phyloP scores from a whole-genome alignment of 2,329 filamentous ascomycete species.

The Beauveria asiatica region DNA sequence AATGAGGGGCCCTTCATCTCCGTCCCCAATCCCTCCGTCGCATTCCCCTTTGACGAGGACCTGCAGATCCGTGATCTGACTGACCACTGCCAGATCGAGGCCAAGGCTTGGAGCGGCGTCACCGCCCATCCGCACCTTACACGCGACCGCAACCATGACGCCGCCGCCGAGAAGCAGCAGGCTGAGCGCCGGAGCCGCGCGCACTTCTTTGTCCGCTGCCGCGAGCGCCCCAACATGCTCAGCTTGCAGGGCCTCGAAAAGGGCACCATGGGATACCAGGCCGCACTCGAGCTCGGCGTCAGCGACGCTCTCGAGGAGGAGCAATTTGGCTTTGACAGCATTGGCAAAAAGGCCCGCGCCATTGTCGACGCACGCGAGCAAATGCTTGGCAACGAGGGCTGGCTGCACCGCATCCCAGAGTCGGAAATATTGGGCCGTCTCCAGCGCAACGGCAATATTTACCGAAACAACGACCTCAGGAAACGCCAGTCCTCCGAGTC shows the following conservation, averaged over 20 bases:
- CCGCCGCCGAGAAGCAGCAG: constrained; percentile 31
- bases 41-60: constrained; percentile 59
- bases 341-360: constrained; percentile 45
- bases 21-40: constrained; percentile 53
- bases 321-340: constrained; percentile 49
- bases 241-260: constrained; percentile 64
- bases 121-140: constrained; percentile 58
- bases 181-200: constrained; percentile 38
- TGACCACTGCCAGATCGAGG: constrained; percentile 55
- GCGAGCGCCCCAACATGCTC: constrained; percentile 61
- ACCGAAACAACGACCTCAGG: constrained; percentile 44
- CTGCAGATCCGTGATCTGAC: constrained; percentile 53
- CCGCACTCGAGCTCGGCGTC: constrained; percentile 56
- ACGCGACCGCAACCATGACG: constrained; percentile 36
- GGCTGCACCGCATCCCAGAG: constrained; percentile 49
- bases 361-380: constrained; percentile 50
- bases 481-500: constrained; percentile 46
- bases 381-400: constrained; percentile 44
- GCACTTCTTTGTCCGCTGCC: constrained; percentile 50
- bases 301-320: constrained; percentile 57
- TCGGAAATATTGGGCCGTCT: constrained; percentile 50
- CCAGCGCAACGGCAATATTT: constrained; percentile 45
- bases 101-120: constrained; percentile 53
- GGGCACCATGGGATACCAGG: constrained; percentile 60
- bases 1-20: constrained; percentile 51